Conservation (phyloP, 2,329 filamentous ascomycete species). For the Tetracladium maxilliforme region DNA sequence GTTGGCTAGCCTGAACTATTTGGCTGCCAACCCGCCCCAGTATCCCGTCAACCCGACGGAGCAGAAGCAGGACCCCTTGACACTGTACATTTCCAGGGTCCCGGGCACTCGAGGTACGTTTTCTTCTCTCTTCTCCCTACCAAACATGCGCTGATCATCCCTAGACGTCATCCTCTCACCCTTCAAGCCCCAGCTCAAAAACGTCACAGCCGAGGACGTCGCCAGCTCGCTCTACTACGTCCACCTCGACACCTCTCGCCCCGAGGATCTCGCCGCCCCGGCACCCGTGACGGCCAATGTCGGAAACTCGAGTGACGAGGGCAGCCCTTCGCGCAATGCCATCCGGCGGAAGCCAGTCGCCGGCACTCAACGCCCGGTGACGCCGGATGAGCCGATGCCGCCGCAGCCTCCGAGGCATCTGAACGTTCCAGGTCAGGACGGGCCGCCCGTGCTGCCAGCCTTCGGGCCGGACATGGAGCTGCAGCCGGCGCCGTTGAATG, state of each 20-base stretch:
- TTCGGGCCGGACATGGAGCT: too few relatives aligned
- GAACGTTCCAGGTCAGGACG: too few relatives aligned
- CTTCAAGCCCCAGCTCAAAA: constrained; percentile 75
- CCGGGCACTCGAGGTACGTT: constrained; percentile 71
- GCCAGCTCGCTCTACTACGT: constrained; percentile 82
- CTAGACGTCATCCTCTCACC: constrained; percentile 89
- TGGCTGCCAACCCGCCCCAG: constrained; percentile 75
- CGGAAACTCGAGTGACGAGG: too few relatives aligned
- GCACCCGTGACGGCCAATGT: constrained; percentile 1
- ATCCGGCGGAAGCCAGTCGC: too few relatives aligned
- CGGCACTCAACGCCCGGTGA: too few relatives aligned
- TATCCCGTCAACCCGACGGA: constrained; percentile 69
- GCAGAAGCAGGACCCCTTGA: constrained; percentile 53
- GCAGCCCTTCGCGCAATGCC: too few relatives aligned
- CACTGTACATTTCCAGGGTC: constrained; percentile 84
- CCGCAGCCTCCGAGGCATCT: too few relatives aligned
- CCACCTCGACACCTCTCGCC: constrained; percentile 66
- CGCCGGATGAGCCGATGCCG: too few relatives aligned
- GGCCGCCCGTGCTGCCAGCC: too few relatives aligned
- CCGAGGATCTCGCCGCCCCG: constrained; percentile 36
- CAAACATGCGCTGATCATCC: constrained; percentile 4
- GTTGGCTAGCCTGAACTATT: constrained; percentile 60
- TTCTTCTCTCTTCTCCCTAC: constrained; percentile 7
- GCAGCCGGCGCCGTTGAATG: too few relatives aligned
- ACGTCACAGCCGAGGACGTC: constrained; percentile 78